Percentiles rank a stretch among this genome's conserved stretches.
Evolutionary conservation across 148 eudicot genomes (phyloP).

Genomic region (Vaccinium darrowii): DNA sequence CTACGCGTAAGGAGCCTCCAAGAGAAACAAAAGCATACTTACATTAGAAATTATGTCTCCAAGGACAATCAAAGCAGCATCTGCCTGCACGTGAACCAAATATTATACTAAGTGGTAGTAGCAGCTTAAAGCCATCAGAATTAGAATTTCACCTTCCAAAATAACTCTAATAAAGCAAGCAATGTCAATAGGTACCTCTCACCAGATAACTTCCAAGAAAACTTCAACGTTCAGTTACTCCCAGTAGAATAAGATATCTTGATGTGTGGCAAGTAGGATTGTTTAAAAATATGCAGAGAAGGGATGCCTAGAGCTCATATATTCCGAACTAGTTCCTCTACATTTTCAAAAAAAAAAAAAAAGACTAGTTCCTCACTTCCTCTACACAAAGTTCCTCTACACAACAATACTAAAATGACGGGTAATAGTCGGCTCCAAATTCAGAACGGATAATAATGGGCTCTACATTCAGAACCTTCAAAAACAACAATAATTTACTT

Average conservation of each 20-base stretch:
- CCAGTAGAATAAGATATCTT: not conserved
- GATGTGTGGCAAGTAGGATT: not conserved
- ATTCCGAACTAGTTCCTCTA: slow-evolving; percentile 9
- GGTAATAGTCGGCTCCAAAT: not conserved
- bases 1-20: not conserved
- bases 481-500: not conserved
- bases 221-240: not conserved
- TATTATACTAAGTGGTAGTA: not conserved
- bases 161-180: not conserved
- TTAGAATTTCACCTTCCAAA: not conserved
- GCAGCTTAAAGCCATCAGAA: not conserved
- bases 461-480: not conserved
- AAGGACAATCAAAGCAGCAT: slow-evolving; percentile 80
- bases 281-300: not conserved
- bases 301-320: not conserved
- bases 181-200: not conserved
- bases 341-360: not conserved
- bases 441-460: not conserved
- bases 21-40: slow-evolving; percentile 23
- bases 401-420: not conserved
- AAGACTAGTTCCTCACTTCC: not conserved
- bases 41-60: slow-evolving; percentile 66
- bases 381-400: not conserved
- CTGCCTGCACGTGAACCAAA: slow-evolving; percentile 54
- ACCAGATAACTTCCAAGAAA: slow-evolving; percentile 6